These are phyloP conservation scores for Friedmanniomyces endolithicus DNA, from an alignment of 495 filamentous ascomycete genomes.

Conservation along the genomic window DNA sequence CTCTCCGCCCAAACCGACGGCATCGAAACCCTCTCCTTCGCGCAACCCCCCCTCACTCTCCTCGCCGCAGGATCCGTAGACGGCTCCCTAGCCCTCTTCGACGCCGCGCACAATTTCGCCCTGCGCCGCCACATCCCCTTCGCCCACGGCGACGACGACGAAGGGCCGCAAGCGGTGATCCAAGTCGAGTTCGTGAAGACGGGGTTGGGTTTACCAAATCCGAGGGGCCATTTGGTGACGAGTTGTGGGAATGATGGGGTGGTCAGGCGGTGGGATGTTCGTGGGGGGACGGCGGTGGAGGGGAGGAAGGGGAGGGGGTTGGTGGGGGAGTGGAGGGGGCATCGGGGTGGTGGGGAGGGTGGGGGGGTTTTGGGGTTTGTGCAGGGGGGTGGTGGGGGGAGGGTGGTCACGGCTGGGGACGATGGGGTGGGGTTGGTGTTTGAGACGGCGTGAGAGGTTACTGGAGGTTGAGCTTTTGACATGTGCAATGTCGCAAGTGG, in stretches of 20 bases:
- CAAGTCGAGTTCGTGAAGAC: slow-evolving; percentile 73
- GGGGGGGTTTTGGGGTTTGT: slow-evolving; percentile 24
- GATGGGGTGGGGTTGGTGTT: slow-evolving; percentile 23
- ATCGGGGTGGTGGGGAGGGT: slow-evolving; percentile 25
- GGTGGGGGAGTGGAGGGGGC: slow-evolving; percentile 24
- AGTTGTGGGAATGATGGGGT: slow-evolving; percentile 78
- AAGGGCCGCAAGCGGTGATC: slow-evolving; percentile 47
- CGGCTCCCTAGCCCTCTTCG: slow-evolving; percentile 78
- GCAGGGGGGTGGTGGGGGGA: slow-evolving; percentile 20
- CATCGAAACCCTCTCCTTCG: slow-evolving; percentile 79
- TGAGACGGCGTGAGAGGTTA: slow-evolving; percentile 4
- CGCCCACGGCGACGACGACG: slow-evolving; percentile 58
- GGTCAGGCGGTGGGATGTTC: slow-evolving; percentile 73
- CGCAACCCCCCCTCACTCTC: slow-evolving; percentile 56
- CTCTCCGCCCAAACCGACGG: slow-evolving; percentile 62
- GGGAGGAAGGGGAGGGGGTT: slow-evolving; percentile 34
- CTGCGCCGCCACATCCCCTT: slow-evolving; percentile 64
- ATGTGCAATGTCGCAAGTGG: too few species aligned
- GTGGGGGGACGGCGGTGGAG: slow-evolving; percentile 58
- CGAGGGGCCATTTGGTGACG: slow-evolving; percentile 53
- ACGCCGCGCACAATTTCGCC: slow-evolving; percentile 70
- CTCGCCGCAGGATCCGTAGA: slow-evolving; percentile 86
- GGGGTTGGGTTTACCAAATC: slow-evolving; percentile 24
- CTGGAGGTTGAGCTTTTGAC: too few species aligned
- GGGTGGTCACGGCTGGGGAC: slow-evolving; percentile 25